phyloP scores from a whole-genome alignment of 768 basidiomycete genomes.

The Artomyces pyxidatus region DNA sequence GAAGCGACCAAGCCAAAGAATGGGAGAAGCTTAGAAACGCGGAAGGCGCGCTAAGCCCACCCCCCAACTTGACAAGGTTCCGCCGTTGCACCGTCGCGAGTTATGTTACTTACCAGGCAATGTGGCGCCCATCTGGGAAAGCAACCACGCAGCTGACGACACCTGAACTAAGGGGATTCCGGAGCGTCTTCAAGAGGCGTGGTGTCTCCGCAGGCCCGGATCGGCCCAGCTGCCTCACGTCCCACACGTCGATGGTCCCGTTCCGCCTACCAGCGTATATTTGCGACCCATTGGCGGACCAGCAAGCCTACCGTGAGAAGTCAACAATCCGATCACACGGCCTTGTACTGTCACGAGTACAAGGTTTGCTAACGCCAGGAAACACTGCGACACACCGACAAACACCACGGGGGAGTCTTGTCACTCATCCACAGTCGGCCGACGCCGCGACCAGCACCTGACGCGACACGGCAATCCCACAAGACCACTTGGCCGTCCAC shows the following conservation, averaged over 20 bases:
- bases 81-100: background rate
- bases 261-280: constrained; percentile 89
- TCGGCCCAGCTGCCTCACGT: constrained; percentile 73
- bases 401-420: constrained; percentile 92
- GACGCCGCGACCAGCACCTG: constrained; percentile 52
- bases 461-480: constrained; percentile 77
- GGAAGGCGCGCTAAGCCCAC: background rate
- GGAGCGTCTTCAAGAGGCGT: constrained; percentile 69
- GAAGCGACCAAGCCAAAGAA: background rate
- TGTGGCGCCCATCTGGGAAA: constrained; percentile 86
- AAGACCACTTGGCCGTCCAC: constrained; percentile 90
- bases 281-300: constrained; percentile 83
- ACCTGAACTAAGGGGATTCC: constrained; percentile 83
- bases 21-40: background rate
- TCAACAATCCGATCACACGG: background rate
- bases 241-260: constrained; percentile 90
- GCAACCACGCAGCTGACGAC: constrained; percentile 87
- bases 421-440: constrained; percentile 86
- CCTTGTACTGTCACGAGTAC: constrained; percentile 1
- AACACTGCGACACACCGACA: constrained; percentile 64
- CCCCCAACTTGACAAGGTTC: background rate
- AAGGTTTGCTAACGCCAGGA: background rate
- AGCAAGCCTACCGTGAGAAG: constrained; percentile 66
- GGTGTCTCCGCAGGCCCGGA: constrained; percentile 59
- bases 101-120: constrained; percentile 63